phyloP scores from a whole-genome alignment of 2,329 filamentous ascomycete genomes.

The Talaromyces funiculosus region DNA sequence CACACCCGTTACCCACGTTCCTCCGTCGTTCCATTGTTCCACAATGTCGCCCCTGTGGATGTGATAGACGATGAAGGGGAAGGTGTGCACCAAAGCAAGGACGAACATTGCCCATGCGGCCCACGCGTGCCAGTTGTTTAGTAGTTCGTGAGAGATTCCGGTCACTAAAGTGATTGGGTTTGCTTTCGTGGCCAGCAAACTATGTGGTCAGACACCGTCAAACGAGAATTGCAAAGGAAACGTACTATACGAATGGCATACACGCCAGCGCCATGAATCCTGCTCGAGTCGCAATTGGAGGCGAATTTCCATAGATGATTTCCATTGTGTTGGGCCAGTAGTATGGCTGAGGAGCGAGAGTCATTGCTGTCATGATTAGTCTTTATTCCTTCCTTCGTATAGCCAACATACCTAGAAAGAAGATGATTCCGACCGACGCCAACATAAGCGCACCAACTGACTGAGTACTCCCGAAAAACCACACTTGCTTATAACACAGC shows the following conservation, averaged over 20 bases:
- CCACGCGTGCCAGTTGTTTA: slow-evolving; percentile 43
- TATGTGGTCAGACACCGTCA: slow-evolving; percentile 15
- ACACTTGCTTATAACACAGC: slow-evolving; percentile 20
- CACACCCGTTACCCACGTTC: slow-evolving; percentile 51
- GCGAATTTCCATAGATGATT: slow-evolving; percentile 43
- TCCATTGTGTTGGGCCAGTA: slow-evolving; percentile 44
- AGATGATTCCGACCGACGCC: slow-evolving; percentile 28
- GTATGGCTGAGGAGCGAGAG: slow-evolving; percentile 45
- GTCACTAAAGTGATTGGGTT: slow-evolving; percentile 51
- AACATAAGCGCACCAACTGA: slow-evolving; percentile 39
- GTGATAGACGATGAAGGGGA: slow-evolving; percentile 53
- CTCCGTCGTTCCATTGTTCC: slow-evolving; percentile 38
- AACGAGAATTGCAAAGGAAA: neutral
- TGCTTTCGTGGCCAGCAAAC: slow-evolving; percentile 46
- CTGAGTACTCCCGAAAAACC: slow-evolving; percentile 34
- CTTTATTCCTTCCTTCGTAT: neutral
- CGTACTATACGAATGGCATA: slow-evolving; percentile 45
- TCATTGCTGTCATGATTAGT: slow-evolving; percentile 29
- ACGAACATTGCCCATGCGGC: slow-evolving; percentile 50
- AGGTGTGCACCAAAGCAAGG: slow-evolving; percentile 52
- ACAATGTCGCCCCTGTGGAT: slow-evolving; percentile 44
- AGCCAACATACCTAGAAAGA: slow-evolving; percentile 2
- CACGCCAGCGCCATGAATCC: slow-evolving; percentile 48
- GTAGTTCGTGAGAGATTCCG: slow-evolving; percentile 51
- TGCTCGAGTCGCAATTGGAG: slow-evolving; percentile 47